phyloP scores from a whole-genome alignment of 805 yeast genomes.

The Saccharomyces mikatae region DNA sequence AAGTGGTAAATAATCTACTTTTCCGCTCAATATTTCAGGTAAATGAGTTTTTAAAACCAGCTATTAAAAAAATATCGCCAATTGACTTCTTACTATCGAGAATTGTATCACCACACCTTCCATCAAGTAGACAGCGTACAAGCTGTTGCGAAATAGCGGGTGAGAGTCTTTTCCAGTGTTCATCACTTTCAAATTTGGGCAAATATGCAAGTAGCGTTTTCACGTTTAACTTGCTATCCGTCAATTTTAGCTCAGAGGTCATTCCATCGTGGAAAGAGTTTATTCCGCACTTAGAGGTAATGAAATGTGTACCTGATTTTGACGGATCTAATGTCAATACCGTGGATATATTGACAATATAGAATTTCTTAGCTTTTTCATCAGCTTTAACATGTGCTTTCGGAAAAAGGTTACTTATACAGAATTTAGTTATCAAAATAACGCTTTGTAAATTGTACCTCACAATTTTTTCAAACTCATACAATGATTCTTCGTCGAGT shows the following conservation, averaged over 20 bases:
- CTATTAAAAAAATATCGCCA: background rate
- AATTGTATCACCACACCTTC: constrained; percentile 10
- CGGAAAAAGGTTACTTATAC: constrained; percentile 9
- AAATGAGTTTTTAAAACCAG: background rate
- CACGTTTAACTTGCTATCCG: constrained; percentile 1
- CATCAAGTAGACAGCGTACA: constrained; percentile 9
- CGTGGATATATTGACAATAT: constrained; percentile 14
- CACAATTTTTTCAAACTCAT: constrained; percentile 8
- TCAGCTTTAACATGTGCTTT: background rate
- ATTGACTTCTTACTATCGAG: constrained; percentile 1
- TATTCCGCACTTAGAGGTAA: constrained; percentile 16
- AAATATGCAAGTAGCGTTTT: constrained; percentile 11
- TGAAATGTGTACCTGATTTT: constrained; percentile 5
- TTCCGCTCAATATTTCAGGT: too few species aligned
- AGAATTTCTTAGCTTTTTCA: constrained; percentile 5
- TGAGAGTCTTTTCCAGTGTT: constrained; percentile 1
- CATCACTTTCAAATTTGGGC: constrained; percentile 5
- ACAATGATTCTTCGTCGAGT: constrained; percentile 3
- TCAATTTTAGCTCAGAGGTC: constrained; percentile 12
- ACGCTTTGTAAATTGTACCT: constrained; percentile 16
- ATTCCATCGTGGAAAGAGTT: constrained; percentile 24
- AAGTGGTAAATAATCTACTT: background rate
- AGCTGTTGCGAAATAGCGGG: constrained; percentile 6
- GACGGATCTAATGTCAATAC: constrained; percentile 1
- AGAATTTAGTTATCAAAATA: constrained; percentile 16